A percentile compares a stretch with the other conserved stretches of the same genome.
phyloP scores from a whole-genome alignment of 306 rosid species.

The Inga leiocalycina region DNA sequence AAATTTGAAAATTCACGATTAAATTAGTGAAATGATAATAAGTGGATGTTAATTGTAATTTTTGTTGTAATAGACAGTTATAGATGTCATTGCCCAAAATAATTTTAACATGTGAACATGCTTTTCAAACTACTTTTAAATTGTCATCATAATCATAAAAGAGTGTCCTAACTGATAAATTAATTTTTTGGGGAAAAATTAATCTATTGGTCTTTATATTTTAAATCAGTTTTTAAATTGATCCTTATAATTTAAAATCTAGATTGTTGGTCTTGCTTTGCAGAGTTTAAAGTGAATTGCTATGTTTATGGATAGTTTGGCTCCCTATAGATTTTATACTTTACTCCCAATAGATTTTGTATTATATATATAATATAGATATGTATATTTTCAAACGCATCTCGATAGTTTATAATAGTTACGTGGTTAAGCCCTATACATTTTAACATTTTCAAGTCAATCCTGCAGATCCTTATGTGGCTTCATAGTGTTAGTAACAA shows the following conservation, averaged over 20 bases:
- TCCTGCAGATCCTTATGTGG: too few species aligned
- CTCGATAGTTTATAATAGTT: too few species aligned
- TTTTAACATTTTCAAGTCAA: too few species aligned
- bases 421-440: too few species aligned
- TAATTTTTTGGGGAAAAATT: conserved; percentile 15
- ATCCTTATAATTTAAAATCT: neutral
- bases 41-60: neutral
- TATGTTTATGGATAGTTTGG: neutral
- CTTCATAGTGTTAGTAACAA: too few species aligned
- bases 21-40: neutral
- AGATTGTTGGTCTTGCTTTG: neutral
- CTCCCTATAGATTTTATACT: too few species aligned
- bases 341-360: too few species aligned
- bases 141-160: conserved; percentile 29
- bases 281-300: neutral
- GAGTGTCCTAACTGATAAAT: conserved; percentile 28
- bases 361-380: too few species aligned
- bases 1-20: neutral
- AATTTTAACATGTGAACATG: neutral
- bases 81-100: neutral
- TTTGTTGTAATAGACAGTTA: neutral
- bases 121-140: neutral
- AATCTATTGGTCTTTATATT: too few species aligned
- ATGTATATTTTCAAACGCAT: too few species aligned
- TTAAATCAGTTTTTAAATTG: too few species aligned